phyloP scores from a whole-genome alignment of 208 protist species.

The Endotrypanum monterogeii region DNA sequence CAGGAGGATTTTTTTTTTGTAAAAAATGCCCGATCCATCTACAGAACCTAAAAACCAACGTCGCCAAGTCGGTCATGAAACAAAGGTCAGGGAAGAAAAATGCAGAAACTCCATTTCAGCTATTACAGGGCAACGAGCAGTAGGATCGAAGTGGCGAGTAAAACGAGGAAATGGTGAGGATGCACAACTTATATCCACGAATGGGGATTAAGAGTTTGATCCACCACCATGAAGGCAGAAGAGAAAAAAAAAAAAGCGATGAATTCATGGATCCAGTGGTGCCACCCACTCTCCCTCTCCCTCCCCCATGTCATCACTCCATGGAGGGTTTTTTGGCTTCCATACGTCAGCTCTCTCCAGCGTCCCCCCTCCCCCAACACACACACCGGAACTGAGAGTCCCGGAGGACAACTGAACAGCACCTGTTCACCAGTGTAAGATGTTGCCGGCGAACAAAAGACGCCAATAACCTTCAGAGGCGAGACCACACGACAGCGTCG shows the following conservation, averaged over 20 bases:
- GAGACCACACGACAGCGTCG: neutral
- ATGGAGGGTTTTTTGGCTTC: neutral
- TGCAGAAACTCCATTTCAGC: too few species aligned
- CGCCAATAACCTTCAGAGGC: neutral
- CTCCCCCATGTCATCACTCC: too few species aligned
- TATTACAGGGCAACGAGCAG: too few species aligned
- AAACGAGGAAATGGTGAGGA: neutral
- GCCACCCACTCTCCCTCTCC: neutral
- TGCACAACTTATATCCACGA: neutral
- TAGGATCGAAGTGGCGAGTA: too few species aligned
- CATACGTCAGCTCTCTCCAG: neutral
- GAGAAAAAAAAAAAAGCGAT: neutral
- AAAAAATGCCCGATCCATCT: too few species aligned
- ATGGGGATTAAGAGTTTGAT: neutral
- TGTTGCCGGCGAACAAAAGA: neutral
- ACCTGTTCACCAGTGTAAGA: neutral
- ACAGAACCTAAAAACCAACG: too few species aligned
- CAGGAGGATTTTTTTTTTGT: too few species aligned
- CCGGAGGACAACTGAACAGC: neutral
- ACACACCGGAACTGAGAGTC: too few species aligned
- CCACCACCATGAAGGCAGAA: neutral
- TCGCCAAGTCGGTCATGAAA: too few species aligned
- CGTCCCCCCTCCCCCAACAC: neutral
- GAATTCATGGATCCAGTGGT: neutral
- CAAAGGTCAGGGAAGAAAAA: too few species aligned